phyloP scores from a whole-genome alignment of 106 monocot species.

The Hemerocallis citrina region DNA sequence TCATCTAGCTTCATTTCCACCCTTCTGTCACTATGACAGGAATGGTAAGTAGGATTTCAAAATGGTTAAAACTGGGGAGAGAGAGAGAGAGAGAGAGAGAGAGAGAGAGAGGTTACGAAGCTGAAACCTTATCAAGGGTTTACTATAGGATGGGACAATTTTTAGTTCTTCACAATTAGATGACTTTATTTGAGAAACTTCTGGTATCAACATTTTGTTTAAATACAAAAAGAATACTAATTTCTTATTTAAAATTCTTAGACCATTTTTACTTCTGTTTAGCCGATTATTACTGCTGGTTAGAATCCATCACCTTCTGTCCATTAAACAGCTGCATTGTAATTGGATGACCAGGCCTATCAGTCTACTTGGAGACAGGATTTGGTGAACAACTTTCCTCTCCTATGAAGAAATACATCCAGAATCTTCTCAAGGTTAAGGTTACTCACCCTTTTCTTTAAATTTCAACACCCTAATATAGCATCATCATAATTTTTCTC shows the following conservation, averaged over 20 bases:
- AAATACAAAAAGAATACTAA: background rate
- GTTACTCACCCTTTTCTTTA: background rate
- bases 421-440: constrained; percentile 74
- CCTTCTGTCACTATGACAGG: constrained; percentile 54
- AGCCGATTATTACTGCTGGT: background rate
- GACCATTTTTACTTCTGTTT: background rate
- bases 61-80: background rate
- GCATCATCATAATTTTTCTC: background rate
- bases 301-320: background rate
- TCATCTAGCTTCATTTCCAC: constrained; percentile 58
- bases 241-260: too few relatives aligned
- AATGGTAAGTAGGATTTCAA: constrained; percentile 45
- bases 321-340: background rate
- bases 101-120: too few relatives aligned
- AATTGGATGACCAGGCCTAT: constrained; percentile 42
- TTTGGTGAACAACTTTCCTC: constrained; percentile 58
- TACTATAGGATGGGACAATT: too few relatives aligned
- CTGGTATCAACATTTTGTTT: background rate
- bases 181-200: background rate
- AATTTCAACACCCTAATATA: background rate
- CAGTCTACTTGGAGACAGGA: constrained; percentile 67
- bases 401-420: constrained; percentile 64
- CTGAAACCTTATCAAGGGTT: too few relatives aligned
- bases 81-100: too few relatives aligned
- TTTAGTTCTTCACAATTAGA: background rate